Evolutionary conservation across 106 monocot genomes (phyloP).

Genomic region (Dendrobium catenatum): DNA sequence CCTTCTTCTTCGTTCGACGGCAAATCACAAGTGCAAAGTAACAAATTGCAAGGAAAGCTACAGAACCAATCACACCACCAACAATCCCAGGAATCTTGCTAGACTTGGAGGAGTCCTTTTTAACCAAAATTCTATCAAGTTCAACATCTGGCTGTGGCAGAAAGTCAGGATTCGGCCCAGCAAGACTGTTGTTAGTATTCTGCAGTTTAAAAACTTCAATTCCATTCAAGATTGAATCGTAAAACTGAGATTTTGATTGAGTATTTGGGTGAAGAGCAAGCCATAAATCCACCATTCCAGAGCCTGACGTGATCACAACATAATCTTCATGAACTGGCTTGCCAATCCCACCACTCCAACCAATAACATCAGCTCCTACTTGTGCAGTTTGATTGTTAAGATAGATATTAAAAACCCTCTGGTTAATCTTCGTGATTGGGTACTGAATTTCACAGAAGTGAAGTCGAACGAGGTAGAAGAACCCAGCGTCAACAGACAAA

Average conservation of each 20-base stretch:
- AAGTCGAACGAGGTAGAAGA: slow-evolving; percentile 45
- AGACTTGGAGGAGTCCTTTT: neutral
- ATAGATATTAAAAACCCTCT: slow-evolving; percentile 28
- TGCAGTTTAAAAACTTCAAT: slow-evolving; percentile 35
- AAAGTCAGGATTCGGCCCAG: slow-evolving; percentile 21
- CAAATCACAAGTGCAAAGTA: slow-evolving; percentile 7
- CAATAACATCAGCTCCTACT: slow-evolving; percentile 23
- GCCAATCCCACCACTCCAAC: slow-evolving; percentile 25
- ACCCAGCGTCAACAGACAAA: slow-evolving; percentile 38
- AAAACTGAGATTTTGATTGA: slow-evolving; percentile 9
- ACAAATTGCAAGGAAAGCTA: neutral
- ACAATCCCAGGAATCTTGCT: slow-evolving; percentile 18
- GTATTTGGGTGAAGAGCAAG: slow-evolving; percentile 21
- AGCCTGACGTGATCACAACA: slow-evolving; percentile 17
- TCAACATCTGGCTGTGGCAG: slow-evolving; percentile 6
- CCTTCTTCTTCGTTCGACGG: slow-evolving; percentile 1
- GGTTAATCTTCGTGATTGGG: slow-evolving; percentile 19
- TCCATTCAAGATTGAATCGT: slow-evolving; percentile 32
- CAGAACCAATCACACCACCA: slow-evolving; percentile 33
- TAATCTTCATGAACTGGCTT: slow-evolving; percentile 25
- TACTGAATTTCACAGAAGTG: slow-evolving; percentile 53
- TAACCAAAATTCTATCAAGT: neutral
- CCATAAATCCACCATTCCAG: slow-evolving; percentile 23
- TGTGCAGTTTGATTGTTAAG: slow-evolving; percentile 29
- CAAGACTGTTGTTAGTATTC: slow-evolving; percentile 17